phyloP scores from a whole-genome alignment of 2,329 filamentous ascomycete species.

The Calonectria pauciramosa region DNA sequence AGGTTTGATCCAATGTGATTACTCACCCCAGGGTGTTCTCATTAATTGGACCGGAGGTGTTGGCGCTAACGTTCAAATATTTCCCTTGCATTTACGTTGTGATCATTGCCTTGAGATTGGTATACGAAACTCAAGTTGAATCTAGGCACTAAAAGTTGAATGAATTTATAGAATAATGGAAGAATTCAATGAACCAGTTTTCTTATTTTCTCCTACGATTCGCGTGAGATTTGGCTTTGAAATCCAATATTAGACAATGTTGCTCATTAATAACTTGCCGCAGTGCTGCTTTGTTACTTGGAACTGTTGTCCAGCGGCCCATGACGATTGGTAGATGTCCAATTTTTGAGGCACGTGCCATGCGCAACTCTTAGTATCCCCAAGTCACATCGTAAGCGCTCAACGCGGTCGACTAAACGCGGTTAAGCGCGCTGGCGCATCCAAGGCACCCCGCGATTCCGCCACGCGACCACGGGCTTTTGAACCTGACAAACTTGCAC shows the following conservation, averaged over 20 bases:
- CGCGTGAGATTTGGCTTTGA: background rate
- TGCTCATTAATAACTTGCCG: background rate
- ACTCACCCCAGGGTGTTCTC: constrained; percentile 51
- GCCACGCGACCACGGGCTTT: constrained; percentile 17
- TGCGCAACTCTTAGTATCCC: background rate
- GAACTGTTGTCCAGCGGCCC: background rate
- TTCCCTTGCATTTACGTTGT: background rate
- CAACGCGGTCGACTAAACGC: background rate
- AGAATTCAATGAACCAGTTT: background rate
- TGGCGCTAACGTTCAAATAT: constrained; percentile 36
- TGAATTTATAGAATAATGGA: constrained; percentile 17
- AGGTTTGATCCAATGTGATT: constrained; percentile 8
- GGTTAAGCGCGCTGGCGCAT: constrained; percentile 12
- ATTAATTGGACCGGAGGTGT: background rate
- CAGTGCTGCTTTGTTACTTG: background rate
- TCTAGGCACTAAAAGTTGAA: constrained; percentile 1
- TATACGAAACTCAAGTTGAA: background rate
- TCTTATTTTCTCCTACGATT: background rate
- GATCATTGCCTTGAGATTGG: constrained; percentile 8
- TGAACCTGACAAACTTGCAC: constrained; percentile 20
- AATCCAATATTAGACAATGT: background rate
- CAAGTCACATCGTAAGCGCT: background rate
- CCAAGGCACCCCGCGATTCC: constrained; percentile 28
- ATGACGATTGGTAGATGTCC: too few relatives aligned
- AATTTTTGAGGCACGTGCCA: background rate